Base-by-base conservation (phyloP, 768 basidiomycete species). In the Kwoniella pini region DNA sequence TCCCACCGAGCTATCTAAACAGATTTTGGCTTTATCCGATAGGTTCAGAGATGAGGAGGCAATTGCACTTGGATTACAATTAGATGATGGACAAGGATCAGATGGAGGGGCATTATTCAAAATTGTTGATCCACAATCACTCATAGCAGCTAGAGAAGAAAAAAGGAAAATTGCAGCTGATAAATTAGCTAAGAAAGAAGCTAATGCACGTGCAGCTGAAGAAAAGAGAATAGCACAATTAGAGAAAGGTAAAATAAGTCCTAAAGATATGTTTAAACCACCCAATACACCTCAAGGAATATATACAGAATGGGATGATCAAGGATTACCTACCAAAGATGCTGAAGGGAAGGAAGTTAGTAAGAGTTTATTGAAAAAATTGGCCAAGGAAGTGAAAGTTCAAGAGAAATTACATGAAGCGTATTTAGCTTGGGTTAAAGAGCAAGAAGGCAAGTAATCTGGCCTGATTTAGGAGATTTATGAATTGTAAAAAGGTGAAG, bases 61-160 rank as follows among this genome's bases (percentile, higher is more conserved):
- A 42, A 87, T 94, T 42, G 88, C 92, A n/a, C 82, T 98, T 50
- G 96, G 96, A 7, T 91, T 99, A 5, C 93, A 93, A 7, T 81
- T 99, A 31, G 96, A 98, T 75, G 96, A 99, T 81, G 91, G 92
- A 80, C 91, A 94, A 82, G 92, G 92, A 87, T 31, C 50, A 10
- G 93, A 94, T 81, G 94, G 94, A n/a, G 87, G 86, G 71, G 95
- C 95, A 3, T 85, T 97, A 28, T 89, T 96, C 61, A 98, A 98
- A 79, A 82, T 98, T 42, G 90, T 94, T 24, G 81, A 90, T 38
- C 87, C 94, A 1, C 84, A 85, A 12, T 86, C 90, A 57, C 82
- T 99, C 38, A 85, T 93, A 67, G 87, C 83, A 72, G 87, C 86
- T 1, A 86, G 93, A 45, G 93, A 98, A 62, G 93, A 93, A 72